Percentiles rank a stretch among this genome's conserved stretches.
Conservation (phyloP, 1,284 basidiomycete genomes). For the Apiotrichum gracile region DNA sequence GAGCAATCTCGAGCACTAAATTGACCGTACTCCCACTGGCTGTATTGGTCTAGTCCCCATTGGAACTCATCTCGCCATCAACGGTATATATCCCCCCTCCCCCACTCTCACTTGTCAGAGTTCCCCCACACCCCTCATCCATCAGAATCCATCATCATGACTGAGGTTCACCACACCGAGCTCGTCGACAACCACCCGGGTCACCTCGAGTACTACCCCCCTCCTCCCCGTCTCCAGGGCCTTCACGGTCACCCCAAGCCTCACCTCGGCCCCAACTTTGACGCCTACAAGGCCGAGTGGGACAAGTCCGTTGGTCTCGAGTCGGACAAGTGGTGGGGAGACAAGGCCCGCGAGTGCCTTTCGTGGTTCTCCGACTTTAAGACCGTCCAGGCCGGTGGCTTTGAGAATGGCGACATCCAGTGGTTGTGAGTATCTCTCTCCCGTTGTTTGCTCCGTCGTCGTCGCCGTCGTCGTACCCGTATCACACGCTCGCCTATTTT, state of each 20-base stretch:
- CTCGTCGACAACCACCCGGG: constrained; percentile 33
- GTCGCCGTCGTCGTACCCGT: not conserved
- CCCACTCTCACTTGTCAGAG: not conserved
- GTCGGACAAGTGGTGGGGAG: constrained; percentile 80
- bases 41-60: too few relatives aligned
- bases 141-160: not conserved
- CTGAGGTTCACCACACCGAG: constrained; percentile 24
- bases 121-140: not conserved
- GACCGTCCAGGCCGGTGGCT: constrained; percentile 77
- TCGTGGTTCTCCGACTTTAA: constrained; percentile 90
- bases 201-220: constrained; percentile 35
- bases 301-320: constrained; percentile 64
- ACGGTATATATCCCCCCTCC: not conserved
- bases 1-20: not conserved
- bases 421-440: constrained; percentile 67
- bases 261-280: constrained; percentile 67
- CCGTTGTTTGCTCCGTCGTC: too few relatives aligned
- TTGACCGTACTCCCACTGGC: not conserved
- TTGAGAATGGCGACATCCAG: constrained; percentile 78
- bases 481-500: too few relatives aligned
- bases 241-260: constrained; percentile 46
- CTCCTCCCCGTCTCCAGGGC: constrained; percentile 37
- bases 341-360: constrained; percentile 73
- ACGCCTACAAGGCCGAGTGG: constrained; percentile 66
- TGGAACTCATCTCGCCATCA: too few relatives aligned